These are phyloP conservation scores for Wilcoxina mikolae DNA, from an alignment of 495 filamentous ascomycete species.

Conservation along the genomic window DNA sequence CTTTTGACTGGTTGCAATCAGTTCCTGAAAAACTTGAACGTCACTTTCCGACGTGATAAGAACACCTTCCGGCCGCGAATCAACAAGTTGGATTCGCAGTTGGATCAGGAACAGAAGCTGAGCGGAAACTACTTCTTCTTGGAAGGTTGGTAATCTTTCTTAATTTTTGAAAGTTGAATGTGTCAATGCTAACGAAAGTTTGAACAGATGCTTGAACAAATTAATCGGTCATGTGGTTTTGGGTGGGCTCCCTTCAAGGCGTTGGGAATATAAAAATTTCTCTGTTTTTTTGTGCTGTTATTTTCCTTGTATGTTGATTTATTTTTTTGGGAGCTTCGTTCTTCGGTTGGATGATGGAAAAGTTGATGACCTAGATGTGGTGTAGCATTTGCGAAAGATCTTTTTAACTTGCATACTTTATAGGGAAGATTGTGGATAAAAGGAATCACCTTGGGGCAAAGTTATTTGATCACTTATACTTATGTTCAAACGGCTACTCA, in stretches of 20 bases:
- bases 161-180: not conserved
- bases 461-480: too few relatives aligned
- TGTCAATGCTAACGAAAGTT: not conserved
- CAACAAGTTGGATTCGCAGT: slow-evolving; percentile 89
- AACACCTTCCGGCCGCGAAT: slow-evolving; percentile 92
- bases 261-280: slow-evolving; percentile 5
- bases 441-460: too few relatives aligned
- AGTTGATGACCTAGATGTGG: not conserved
- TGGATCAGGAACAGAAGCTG: slow-evolving; percentile 95
- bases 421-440: too few relatives aligned
- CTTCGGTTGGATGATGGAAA: too few relatives aligned
- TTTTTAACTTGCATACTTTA: too few relatives aligned
- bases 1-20: slow-evolving; percentile 91
- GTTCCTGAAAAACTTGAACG: slow-evolving; percentile 88
- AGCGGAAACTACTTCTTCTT: slow-evolving; percentile 93
- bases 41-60: slow-evolving; percentile 95
- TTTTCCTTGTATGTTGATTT: too few relatives aligned
- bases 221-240: not conserved
- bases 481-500: too few relatives aligned
- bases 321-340: too few relatives aligned
- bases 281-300: not conserved
- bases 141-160: slow-evolving; percentile 51
- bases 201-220: not conserved
- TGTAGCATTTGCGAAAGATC: too few relatives aligned
- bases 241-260: not conserved